Evolutionary conservation across 2,329 filamentous ascomycete species (phyloP).

Genomic region (Cladophialophora psammophila): DNA sequence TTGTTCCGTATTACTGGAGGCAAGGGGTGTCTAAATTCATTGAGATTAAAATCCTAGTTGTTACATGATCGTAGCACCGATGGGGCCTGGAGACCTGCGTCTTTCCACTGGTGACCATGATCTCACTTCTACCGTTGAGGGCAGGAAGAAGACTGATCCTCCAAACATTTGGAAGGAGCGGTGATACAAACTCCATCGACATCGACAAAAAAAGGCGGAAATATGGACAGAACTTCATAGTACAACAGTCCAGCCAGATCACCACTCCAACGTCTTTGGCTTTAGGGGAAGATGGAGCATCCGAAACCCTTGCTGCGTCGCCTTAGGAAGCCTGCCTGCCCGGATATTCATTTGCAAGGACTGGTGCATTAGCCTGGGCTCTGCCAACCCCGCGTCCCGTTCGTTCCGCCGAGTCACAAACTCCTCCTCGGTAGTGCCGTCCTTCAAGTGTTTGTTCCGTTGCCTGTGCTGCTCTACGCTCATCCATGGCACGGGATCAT

Average conservation of each 20-base stretch:
- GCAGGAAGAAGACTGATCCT: background rate
- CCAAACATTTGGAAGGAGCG: background rate
- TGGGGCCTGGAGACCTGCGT: too few species aligned
- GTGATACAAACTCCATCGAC: background rate
- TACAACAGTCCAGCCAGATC: background rate
- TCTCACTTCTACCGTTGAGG: too few species aligned
- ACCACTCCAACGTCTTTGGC: constrained; percentile 26
- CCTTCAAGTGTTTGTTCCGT: constrained; percentile 47
- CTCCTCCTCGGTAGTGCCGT: constrained; percentile 41
- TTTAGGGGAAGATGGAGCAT: constrained; percentile 46
- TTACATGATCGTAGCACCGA: too few species aligned
- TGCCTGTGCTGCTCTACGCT: constrained; percentile 48
- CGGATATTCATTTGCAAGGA: constrained; percentile 52
- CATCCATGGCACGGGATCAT: constrained; percentile 43
- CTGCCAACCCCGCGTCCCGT: constrained; percentile 44
- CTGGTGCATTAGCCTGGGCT: constrained; percentile 48
- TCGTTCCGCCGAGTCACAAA: constrained; percentile 46
- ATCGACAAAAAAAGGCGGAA: background rate
- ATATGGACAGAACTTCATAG: background rate
- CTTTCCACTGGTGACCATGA: too few species aligned
- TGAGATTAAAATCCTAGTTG: too few species aligned
- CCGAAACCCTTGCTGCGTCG: constrained; percentile 38
- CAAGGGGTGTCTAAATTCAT: too few species aligned
- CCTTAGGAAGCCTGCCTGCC: constrained; percentile 46
- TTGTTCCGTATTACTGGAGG: too few species aligned